Conservation (phyloP, 208 protist species). For the Strigomonas culicis region DNA sequence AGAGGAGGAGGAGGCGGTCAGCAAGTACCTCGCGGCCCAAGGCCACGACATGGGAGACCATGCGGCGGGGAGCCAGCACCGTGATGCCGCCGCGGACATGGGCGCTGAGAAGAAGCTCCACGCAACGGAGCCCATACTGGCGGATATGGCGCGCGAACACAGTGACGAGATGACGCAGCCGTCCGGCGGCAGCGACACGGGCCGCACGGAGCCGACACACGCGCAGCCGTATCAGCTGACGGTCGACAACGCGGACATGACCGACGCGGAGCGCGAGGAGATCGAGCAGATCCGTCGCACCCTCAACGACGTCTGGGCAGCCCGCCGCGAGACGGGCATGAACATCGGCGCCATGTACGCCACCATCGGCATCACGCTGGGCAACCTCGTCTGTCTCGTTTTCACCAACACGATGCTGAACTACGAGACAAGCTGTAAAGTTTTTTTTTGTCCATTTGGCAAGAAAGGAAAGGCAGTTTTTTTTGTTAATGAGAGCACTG, state of each 20-base stretch:
- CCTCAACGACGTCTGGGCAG: slow-evolving; percentile 36
- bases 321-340: slow-evolving; percentile 76
- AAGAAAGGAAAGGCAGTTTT: not conserved
- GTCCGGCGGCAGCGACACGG: slow-evolving; percentile 2
- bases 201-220: not conserved
- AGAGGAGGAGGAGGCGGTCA: not conserved
- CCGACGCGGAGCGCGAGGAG: slow-evolving; percentile 20
- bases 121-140: no score
- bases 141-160: no score
- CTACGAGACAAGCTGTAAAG: slow-evolving; percentile 5
- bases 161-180: no score
- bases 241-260: no score
- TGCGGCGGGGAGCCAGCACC: no score
- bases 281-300: slow-evolving; percentile 21
- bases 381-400: slow-evolving; percentile 59
- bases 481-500: not conserved
- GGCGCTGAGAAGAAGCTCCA: no score
- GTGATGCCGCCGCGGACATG: no score
- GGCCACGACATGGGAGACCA: not conserved
- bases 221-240: not conserved
- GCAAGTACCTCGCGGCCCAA: not conserved
- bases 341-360: slow-evolving; percentile 82
- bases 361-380: slow-evolving; percentile 73
- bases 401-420: slow-evolving; percentile 73
- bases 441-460: not conserved